Conservation (phyloP, 495 filamentous ascomycete species). For the Halenospora varia region DNA sequence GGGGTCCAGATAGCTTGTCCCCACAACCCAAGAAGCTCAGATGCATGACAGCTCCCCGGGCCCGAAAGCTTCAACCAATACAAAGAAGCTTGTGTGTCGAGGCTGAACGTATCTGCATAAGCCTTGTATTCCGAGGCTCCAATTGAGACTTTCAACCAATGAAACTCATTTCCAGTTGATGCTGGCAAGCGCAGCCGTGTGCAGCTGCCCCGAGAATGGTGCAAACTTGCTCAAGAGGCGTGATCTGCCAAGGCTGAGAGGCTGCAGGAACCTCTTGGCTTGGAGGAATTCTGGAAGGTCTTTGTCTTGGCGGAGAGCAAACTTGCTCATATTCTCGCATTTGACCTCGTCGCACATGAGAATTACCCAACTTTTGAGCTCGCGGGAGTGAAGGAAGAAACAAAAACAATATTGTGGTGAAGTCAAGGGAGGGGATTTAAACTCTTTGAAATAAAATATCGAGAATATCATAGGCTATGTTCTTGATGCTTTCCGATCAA, state of each 20-base stretch:
- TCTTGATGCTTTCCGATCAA: no score
- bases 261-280: slow-evolving; percentile 9
- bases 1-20: not conserved
- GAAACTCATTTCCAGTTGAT: not conserved
- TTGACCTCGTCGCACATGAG: not conserved
- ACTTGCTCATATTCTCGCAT: slow-evolving; percentile 19
- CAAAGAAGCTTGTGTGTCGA: slow-evolving; percentile 21
- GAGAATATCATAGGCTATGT: not conserved
- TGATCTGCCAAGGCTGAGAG: slow-evolving; percentile 6
- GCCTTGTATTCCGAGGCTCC: not conserved
- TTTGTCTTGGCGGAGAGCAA: not conserved
- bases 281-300: not conserved
- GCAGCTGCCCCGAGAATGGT: not conserved
- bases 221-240: slow-evolving; percentile 6
- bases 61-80: not conserved
- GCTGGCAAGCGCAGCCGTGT: not conserved
- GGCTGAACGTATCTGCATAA: slow-evolving; percentile 4
- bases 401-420: not conserved
- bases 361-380: not conserved
- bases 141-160: not conserved
- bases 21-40: not conserved
- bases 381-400: not conserved
- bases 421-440: no score
- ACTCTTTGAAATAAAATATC: not conserved
- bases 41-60: slow-evolving; percentile 11